Base-by-base conservation (phyloP, 495 filamentous ascomycete genomes). In the Aspergillus leporis region DNA sequence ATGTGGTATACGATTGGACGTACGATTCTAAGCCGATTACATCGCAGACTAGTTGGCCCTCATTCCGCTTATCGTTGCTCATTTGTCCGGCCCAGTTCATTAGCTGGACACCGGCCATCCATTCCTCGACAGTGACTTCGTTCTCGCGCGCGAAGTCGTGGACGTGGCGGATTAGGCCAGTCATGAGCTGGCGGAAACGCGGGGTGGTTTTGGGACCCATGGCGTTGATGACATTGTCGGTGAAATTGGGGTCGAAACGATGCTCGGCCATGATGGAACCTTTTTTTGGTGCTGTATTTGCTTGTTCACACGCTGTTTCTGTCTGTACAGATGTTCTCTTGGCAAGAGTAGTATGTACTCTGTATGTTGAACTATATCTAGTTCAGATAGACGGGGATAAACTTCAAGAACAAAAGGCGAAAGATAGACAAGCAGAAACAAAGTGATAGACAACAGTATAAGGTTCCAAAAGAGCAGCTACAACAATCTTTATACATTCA, bases 41-140 rank as follows among this genome's bases (percentile, higher is more conserved):
- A 65, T 92, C 89, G 66, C 81, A 86, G 16, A 92, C 70, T 14
- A 90, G 77, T 61, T 88, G 86, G 28, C 85, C 85, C 74, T 92
- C 89, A 61, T 92, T 90, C 41, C 89, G 86, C 56, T 80, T 82
- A 53, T 87, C 82, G 61, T 83, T 75, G 58, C 86, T 90, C 83
- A 89, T 89, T 61, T 78, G 79, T 30, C 89, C 89, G n/a, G 83
- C 83, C 70, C 82, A 83, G 74, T 91, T 92, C 69, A 92, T 78
- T 78, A 90, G 65, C 55, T 73, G 58, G 23, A 78, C 78, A 28
- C 72, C 73, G 18, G 71, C 70, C 74, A 77, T 78, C 76, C 72
- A 78, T 58, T 79, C 77, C 56, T 78, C 77, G 14, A 76, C 70
- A 18, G 77, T 79, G 36, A 81, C 66, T 51, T 79, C 76, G 60